Evolutionary conservation across 2,329 filamentous ascomycete genomes (phyloP), one percentile per base, ranked within the genome.

Genomic region (Chaetomium sp.): DNA sequence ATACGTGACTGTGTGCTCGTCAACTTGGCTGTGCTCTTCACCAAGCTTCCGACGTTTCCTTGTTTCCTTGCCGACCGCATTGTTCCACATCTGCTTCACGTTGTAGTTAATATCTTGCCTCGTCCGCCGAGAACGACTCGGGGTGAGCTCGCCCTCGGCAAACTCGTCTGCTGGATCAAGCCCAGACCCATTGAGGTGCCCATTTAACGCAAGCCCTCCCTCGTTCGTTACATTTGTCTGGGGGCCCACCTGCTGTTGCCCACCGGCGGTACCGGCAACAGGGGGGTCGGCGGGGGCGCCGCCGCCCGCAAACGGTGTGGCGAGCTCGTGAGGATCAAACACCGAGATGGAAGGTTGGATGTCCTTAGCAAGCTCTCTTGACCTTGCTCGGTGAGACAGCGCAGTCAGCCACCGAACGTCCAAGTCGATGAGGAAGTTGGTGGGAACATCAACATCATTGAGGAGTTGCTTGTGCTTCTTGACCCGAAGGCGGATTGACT

Each of bases 11-110:
- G 66, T 72, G 62, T 72, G 76, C 61, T 74, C 74, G 54, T 68
- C 70, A 40, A 59, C 56, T 32, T 57, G 55, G 8, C 50, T 33
- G 14, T 56, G 53, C n/a, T 59, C 61, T 7, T 59, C 59, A 27
- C 54, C 59, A 7, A 43, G 35, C 54, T 69, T 69, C 53, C 71
- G 71, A n/a, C 72, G 72, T 59, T 76, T 78, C 58, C 72, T 74
- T 14, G 67, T 65, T 44, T 77, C 76, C 61, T 74, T 79, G 4
- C 80, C 79, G 51, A 80, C 74, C 5, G 79, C 79, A 61, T 79
- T 78, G 61, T 81, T 79, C 66, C 77, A 84, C 12, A 85, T 69
- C 10, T 77, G 71, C 64, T 82, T 84, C 40, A 85, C 67, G 60
- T 85, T 85, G 64, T 85, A 85, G 57, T 78, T 77, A 54, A 74